phyloP scores from a whole-genome alignment of 2,329 filamentous ascomycete species.

The Penicillium sp. region DNA sequence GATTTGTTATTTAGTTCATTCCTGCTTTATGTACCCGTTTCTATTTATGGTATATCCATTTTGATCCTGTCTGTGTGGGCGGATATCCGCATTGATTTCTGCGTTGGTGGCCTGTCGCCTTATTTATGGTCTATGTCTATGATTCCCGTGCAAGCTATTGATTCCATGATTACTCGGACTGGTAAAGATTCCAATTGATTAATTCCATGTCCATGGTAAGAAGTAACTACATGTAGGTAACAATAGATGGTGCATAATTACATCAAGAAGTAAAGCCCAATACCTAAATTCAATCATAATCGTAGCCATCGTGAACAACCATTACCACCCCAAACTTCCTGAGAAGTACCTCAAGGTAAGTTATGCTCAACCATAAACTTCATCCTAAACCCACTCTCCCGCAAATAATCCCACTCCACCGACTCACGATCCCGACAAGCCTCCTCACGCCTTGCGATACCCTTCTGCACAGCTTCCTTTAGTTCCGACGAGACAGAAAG shows the following conservation, averaged over 20 bases:
- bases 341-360: conserved; percentile 11
- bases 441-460: conserved; percentile 51
- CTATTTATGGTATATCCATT: background rate
- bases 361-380: conserved; percentile 36
- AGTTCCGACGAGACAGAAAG: conserved; percentile 38
- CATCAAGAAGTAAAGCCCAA: background rate
- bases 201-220: no score
- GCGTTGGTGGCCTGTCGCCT: conserved; percentile 12
- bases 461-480: conserved; percentile 48
- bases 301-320: conserved; percentile 8
- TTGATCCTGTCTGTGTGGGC: background rate
- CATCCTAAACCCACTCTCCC: conserved; percentile 43
- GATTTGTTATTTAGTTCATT: background rate
- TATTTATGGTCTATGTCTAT: conserved; percentile 8
- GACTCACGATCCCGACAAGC: conserved; percentile 34
- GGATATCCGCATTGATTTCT: conserved; percentile 6
- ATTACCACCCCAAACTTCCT: background rate
- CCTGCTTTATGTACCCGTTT: no score
- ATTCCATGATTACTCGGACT: no score
- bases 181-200: no score
- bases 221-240: background rate
- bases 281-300: background rate
- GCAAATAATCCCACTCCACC: conserved; percentile 38
- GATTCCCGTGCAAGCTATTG: conserved; percentile 10
- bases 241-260: background rate